A percentile compares a stretch with the other conserved stretches of the same genome.
phyloP scores from a whole-genome alignment of 306 rosid species.

The Myrica gale region DNA sequence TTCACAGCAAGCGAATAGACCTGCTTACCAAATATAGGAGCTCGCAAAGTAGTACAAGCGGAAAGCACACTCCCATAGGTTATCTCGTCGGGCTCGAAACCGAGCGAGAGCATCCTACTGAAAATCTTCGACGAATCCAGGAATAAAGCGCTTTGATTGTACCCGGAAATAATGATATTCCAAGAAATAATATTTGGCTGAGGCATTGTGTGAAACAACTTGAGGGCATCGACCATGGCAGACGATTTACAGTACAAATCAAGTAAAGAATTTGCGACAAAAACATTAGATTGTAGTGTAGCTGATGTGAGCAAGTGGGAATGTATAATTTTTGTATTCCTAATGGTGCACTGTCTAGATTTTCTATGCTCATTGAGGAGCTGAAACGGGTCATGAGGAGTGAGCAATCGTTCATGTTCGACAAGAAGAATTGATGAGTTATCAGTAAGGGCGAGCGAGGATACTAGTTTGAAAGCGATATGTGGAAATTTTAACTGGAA shows the following conservation, averaged over 20 bases:
- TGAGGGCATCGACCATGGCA: constrained; percentile 41
- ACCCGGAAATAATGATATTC: constrained; percentile 74
- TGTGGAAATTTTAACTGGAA: constrained; percentile 23
- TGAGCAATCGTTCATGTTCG: constrained; percentile 14
- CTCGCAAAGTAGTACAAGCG: constrained; percentile 53
- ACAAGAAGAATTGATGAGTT: not conserved
- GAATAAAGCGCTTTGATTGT: constrained; percentile 32
- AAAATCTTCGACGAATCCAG: constrained; percentile 50
- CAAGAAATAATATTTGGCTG: constrained; percentile 57
- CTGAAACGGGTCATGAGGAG: constrained; percentile 31
- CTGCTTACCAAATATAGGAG: constrained; percentile 40
- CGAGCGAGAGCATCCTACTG: constrained; percentile 46
- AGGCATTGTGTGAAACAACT: constrained; percentile 41
- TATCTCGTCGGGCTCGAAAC: constrained; percentile 38
- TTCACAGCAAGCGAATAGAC: constrained; percentile 41
- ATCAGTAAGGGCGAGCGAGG: constrained; percentile 36
- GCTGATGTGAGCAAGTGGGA: constrained; percentile 40
- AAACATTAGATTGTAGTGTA: constrained; percentile 42
- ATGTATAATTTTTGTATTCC: constrained; percentile 44
- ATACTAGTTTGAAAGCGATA: constrained; percentile 35
- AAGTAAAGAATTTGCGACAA: constrained; percentile 42
- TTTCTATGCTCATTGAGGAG: constrained; percentile 41
- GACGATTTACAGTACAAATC: constrained; percentile 37
- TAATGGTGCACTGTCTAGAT: constrained; percentile 20
- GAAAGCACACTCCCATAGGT: constrained; percentile 70